Base-by-base conservation (phyloP, 306 rosid species). In the Cicer bijugum region DNA sequence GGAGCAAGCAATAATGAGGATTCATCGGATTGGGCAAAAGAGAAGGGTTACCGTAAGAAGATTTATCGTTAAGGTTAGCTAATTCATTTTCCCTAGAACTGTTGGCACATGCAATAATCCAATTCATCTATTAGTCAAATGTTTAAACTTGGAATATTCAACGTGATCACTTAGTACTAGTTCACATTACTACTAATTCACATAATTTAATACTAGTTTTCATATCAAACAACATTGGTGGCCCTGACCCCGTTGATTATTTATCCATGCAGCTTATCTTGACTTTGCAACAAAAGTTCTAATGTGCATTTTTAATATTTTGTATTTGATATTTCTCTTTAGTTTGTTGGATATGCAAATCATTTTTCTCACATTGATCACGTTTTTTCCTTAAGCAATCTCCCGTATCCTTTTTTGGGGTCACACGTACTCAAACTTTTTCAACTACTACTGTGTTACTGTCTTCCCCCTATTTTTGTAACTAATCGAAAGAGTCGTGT, bases 1-100 rank as follows among this genome's bases (percentile, higher is more conserved):
- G 83, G 98, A 90, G 81, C 97, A 93, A 75, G 98, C 97, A 74
- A 90, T 86, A 28, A 93, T 93, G 98, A 78, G 98, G 71, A 92
- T 88, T 66, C 96, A 92, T 83, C 91, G 96, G 12, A 88, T 90
- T 68, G 98, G 95, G 56, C 98, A 92, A 80, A 78, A 85, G 61
- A 74, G 85, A 51, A 87, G 59, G 14, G 87, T 84, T 28, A 9
- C 43, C 5, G 84, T 84, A 16, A 72, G 75, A 73, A 84, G 84
- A 47, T 76, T 81, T 59, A 81, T 81, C 1, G 81, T 76, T 6
- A 76, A 81, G 84, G 84, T 81, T 56, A 56, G 84, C 35, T 59
- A 38, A 23, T 64, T 56, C 78, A 46, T 64, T 81, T 75, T 63
- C 39, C 12, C 12, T 16, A 23, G 17, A 58, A 67, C 59, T 15